These are phyloP conservation scores for Phlebopus sp. DNA, from an alignment of 1,284 basidiomycete species.

Conservation along the genomic window DNA sequence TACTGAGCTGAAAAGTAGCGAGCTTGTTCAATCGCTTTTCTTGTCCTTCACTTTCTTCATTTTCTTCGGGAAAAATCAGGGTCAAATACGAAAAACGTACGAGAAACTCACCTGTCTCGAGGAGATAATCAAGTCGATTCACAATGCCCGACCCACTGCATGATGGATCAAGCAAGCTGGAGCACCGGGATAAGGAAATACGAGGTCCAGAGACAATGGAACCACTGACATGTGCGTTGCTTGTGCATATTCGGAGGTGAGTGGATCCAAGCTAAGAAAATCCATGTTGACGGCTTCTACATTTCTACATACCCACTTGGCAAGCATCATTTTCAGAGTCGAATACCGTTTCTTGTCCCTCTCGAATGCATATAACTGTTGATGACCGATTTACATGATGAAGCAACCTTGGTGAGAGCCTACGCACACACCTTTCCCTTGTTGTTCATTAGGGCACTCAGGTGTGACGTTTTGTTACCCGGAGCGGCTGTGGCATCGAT, in stretches of 20 bases:
- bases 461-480: conserved; percentile 96
- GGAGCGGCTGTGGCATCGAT: conserved; percentile 97
- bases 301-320: conserved; percentile 77
- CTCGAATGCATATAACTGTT: conserved; percentile 84
- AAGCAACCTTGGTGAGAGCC: conserved; percentile 3
- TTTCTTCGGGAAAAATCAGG: conserved; percentile 33
- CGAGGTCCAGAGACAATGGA: not conserved
- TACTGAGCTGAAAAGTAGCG: conserved; percentile 85
- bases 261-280: conserved; percentile 75
- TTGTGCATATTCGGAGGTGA: conserved; percentile 53
- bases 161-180: conserved; percentile 85
- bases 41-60: conserved; percentile 48
- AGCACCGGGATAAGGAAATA: conserved; percentile 3
- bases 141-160: conserved; percentile 93
- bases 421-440: conserved; percentile 63
- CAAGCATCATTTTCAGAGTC: conserved; percentile 82
- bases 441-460: conserved; percentile 83
- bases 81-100: conserved; percentile 3
- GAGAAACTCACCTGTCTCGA: conserved; percentile 55
- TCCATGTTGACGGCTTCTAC: conserved; percentile 71
- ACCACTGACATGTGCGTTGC: conserved; percentile 81
- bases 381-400: conserved; percentile 2
- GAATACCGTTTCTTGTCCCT: conserved; percentile 74
- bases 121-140: conserved; percentile 83
- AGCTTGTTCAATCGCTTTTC: conserved; percentile 78